Conservation (phyloP, 768 basidiomycete species). For the Boletus insuetus region DNA sequence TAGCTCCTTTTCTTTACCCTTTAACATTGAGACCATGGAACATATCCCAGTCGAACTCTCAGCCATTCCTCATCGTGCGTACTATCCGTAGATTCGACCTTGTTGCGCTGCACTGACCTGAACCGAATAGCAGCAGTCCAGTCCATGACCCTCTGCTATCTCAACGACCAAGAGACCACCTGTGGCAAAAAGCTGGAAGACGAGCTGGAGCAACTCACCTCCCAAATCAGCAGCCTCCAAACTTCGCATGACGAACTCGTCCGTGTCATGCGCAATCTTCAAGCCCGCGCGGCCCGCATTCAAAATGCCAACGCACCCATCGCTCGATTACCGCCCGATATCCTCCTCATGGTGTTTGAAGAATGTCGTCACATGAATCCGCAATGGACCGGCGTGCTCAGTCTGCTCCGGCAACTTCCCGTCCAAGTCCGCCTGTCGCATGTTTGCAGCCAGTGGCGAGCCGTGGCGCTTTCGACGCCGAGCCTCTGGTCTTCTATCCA, state of each 20-base stretch:
- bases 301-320: slow-evolving; percentile 29
- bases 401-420: slow-evolving; percentile 32
- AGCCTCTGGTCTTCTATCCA: slow-evolving; percentile 36
- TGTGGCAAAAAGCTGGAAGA: slow-evolving; percentile 9
- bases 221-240: slow-evolving; percentile 27
- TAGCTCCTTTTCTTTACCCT: slow-evolving; percentile 19
- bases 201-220: slow-evolving; percentile 26
- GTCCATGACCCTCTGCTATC: slow-evolving; percentile 26
- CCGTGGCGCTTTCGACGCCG: slow-evolving; percentile 33
- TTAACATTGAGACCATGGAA: slow-evolving; percentile 26
- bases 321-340: slow-evolving; percentile 30
- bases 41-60: slow-evolving; percentile 19
- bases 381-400: slow-evolving; percentile 33
- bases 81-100: neutral
- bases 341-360: slow-evolving; percentile 32
- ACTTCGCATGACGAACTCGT: slow-evolving; percentile 29
- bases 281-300: slow-evolving; percentile 30
- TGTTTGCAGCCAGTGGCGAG: slow-evolving; percentile 35
- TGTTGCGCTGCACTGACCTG: slow-evolving; percentile 3
- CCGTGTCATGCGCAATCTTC: slow-evolving; percentile 25
- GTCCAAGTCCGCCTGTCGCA: slow-evolving; percentile 34
- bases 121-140: slow-evolving; percentile 4
- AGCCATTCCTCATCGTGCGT: slow-evolving; percentile 23
- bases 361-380: slow-evolving; percentile 31
- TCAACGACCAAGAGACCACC: slow-evolving; percentile 14